Evolutionary conservation across 371 early-diverging fungal genomes (phyloP), one percentile per base, ranked within the genome.

Genomic region (Chytridiales sp.): DNA sequence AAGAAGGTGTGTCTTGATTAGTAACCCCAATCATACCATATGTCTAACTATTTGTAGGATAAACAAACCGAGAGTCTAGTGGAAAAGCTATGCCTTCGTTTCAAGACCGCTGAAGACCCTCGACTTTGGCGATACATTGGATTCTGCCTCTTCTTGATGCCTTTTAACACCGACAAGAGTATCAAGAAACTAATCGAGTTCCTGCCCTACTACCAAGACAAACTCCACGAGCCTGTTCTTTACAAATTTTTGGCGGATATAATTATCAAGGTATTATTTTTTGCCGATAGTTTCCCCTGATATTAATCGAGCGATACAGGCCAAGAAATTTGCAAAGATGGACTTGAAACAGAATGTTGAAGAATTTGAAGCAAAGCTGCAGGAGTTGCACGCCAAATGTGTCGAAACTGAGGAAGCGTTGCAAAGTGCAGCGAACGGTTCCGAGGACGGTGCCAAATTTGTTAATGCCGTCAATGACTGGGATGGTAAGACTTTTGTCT

Each of bases 51-150:
- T 51, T 51, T 68, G 31, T 69, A 90, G 87, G 98, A 95, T 60
- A 86, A 88, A 54, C 95, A 95, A 73, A 86, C 88, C 22, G 98
- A 97, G 63, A 91, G 87, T 59, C 85, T 97, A 48, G 87, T 92
- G 0, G 97, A 97, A 52, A 97, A 98, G 72, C 80, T 98, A 22
- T 95, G 95, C 71, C 83, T 87, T 59, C 86, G 98, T 22, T 95
- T 95, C 76, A 78, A 85, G 61, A 70, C 61, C 49, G 63, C 77
- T 2, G 86, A 86, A 40, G 81, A 86, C 3, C 80, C 83, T 19
- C 80, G 95, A 8, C 87, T 88, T 55, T 94, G 93, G 91, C 84
- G 92, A 13, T 95, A 97, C 66, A 90, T 96, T 66, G 86, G 91
- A 0, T 94, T 80, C 71, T 95, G 96, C 75, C 70, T 98, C 40